Evolutionary conservation across 768 basidiomycete species (phyloP).

Genomic region (Macrocybe gigantea): DNA sequence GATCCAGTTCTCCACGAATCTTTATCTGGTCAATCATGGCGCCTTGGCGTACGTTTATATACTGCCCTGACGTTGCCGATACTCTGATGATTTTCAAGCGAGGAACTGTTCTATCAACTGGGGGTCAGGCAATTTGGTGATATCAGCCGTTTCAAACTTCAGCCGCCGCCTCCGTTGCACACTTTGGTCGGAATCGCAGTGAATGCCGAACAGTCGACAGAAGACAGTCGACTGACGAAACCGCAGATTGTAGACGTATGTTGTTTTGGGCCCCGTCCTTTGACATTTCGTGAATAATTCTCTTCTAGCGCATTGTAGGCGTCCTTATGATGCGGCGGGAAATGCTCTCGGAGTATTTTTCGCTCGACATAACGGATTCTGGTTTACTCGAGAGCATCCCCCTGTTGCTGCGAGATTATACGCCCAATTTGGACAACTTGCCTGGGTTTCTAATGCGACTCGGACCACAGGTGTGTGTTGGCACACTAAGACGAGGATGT

Average conservation of each 20-base stretch:
- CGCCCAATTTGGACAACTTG: conserved; percentile 86
- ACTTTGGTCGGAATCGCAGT: conserved; percentile 77
- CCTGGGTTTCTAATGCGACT: conserved; percentile 88
- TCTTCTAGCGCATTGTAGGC: conserved; percentile 53
- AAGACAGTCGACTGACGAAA: conserved; percentile 47
- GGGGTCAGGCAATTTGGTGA: conserved; percentile 88
- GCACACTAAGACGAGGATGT: not conserved
- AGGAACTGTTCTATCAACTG: conserved; percentile 94
- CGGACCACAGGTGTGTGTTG: conserved; percentile 71
- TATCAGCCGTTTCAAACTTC: conserved; percentile 67
- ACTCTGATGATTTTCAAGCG: conserved; percentile 36
- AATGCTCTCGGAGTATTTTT: conserved; percentile 94
- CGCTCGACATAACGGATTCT: conserved; percentile 57
- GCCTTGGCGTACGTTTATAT: conserved; percentile 63
- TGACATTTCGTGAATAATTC: not conserved
- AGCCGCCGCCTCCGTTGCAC: conserved; percentile 73
- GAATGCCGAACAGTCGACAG: conserved; percentile 56
- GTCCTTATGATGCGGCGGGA: conserved; percentile 56
- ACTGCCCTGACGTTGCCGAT: not conserved
- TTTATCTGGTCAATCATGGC: conserved; percentile 87
- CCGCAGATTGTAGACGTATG: conserved; percentile 68
- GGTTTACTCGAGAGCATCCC: conserved; percentile 78
- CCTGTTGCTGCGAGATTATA: conserved; percentile 78
- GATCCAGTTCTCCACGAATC: conserved; percentile 81
- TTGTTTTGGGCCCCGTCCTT: not conserved